Evolutionary conservation across 2,329 filamentous ascomycete species (phyloP).

Genomic region (Dactylellina sp.): DNA sequence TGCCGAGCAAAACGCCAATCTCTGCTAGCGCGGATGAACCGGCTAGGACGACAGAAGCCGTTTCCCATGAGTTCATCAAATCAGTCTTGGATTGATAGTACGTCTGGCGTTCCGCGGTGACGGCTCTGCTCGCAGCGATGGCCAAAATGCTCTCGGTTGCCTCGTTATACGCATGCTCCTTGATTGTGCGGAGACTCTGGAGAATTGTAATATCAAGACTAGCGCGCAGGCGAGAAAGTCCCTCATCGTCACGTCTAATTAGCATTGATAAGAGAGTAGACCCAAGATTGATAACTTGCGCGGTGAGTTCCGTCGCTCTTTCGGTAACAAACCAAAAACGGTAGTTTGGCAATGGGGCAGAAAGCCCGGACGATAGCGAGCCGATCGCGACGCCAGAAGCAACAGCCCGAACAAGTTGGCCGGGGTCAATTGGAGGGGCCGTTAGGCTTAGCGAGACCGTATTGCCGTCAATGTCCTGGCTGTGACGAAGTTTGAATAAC

Average conservation of each 20-base stretch:
- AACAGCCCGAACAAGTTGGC: conserved; percentile 58
- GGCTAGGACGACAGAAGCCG: neutral
- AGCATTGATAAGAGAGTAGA: conserved; percentile 55
- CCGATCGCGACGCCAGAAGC: conserved; percentile 55
- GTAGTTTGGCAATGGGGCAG: conserved; percentile 60
- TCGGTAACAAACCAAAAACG: conserved; percentile 60
- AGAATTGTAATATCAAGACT: conserved; percentile 55
- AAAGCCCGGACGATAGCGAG: conserved; percentile 55
- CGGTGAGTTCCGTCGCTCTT: conserved; percentile 60
- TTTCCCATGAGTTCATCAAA: conserved; percentile 11
- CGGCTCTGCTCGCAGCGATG: conserved; percentile 31
- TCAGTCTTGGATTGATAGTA: conserved; percentile 4
- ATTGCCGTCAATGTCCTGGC: conserved; percentile 61
- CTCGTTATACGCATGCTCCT: conserved; percentile 55
- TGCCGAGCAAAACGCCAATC: neutral
- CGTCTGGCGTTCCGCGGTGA: neutral
- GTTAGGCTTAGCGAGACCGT: conserved; percentile 57
- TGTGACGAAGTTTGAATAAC: conserved; percentile 63
- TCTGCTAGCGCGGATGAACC: neutral
- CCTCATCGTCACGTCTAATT: conserved; percentile 60
- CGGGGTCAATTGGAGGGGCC: conserved; percentile 61
- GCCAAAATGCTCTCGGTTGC: conserved; percentile 27
- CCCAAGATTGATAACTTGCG: conserved; percentile 58
- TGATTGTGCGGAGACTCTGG: conserved; percentile 52
- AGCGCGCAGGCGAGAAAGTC: conserved; percentile 49